Conservation (phyloP, 2,329 filamentous ascomycete species). For the Aspergillus proliferans region DNA sequence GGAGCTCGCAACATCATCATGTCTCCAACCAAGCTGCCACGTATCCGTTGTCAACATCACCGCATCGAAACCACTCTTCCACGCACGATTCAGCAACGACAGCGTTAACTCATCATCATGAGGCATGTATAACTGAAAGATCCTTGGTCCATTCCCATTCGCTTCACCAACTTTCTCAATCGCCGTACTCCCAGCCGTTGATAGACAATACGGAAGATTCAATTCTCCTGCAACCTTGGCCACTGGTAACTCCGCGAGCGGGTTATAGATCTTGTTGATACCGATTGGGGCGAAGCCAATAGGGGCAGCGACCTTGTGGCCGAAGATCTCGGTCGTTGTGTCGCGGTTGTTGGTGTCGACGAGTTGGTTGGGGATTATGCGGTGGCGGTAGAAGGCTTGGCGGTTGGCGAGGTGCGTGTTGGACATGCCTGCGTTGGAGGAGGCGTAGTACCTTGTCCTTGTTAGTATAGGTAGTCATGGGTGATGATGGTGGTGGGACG, state of each 20-base stretch:
- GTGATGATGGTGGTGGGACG: not conserved
- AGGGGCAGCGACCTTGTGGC: constrained; percentile 53
- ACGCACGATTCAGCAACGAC: constrained; percentile 51
- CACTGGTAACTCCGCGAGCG: constrained; percentile 52
- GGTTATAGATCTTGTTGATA: constrained; percentile 61
- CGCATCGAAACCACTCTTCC: constrained; percentile 50
- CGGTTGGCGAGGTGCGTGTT: constrained; percentile 52
- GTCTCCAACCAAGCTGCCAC: constrained; percentile 58
- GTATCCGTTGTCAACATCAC: constrained; percentile 59
- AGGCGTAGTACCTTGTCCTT: constrained; percentile 26
- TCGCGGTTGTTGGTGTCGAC: constrained; percentile 56
- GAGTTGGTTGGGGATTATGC: constrained; percentile 56
- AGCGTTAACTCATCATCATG: constrained; percentile 56
- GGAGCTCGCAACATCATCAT: constrained; percentile 50
- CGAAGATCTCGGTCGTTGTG: constrained; percentile 53
- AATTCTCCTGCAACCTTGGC: constrained; percentile 56
- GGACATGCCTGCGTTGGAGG: constrained; percentile 31
- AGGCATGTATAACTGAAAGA: constrained; percentile 60
- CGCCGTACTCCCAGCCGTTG: constrained; percentile 49
- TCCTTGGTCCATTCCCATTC: constrained; percentile 49
- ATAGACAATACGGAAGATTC: constrained; percentile 54
- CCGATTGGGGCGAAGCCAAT: constrained; percentile 61
- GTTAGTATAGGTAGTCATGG: not conserved
- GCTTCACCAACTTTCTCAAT: constrained; percentile 55
- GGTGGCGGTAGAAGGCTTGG: constrained; percentile 59